phyloP scores from a whole-genome alignment of 768 basidiomycete species.

The Rhodocollybia butyracea region DNA sequence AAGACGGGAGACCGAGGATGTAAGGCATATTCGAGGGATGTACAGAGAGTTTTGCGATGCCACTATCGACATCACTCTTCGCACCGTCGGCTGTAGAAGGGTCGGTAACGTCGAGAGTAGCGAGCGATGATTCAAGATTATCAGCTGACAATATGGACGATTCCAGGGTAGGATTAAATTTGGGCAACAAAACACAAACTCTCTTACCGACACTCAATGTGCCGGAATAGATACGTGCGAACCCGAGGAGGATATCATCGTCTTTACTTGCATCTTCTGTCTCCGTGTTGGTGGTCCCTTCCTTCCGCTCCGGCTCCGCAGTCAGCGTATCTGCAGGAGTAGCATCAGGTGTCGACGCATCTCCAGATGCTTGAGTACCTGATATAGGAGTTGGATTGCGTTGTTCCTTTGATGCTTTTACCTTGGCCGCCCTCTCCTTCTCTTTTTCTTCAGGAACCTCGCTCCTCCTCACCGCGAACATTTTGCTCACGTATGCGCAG shows the following conservation, averaged over 20 bases:
- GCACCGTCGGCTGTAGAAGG: too few species aligned
- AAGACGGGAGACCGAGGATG: neutral
- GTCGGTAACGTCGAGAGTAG: too few species aligned
- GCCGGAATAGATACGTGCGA: conserved; percentile 92
- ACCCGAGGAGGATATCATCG: conserved; percentile 80
- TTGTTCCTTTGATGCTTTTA: conserved; percentile 57
- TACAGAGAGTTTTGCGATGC: neutral
- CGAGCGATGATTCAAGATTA: too few species aligned
- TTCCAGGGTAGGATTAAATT: conserved; percentile 65
- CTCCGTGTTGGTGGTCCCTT: conserved; percentile 19
- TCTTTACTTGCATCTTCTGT: conserved; percentile 26
- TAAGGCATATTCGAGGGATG: neutral
- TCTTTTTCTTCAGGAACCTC: conserved; percentile 88
- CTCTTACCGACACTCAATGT: conserved; percentile 61
- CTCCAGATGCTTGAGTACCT: neutral
- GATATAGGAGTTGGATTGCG: conserved; percentile 14
- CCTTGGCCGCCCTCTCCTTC: conserved; percentile 73
- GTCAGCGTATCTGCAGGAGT: conserved; percentile 5
- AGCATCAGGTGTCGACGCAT: too few species aligned
- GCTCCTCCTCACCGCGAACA: conserved; percentile 85
- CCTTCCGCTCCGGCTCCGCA: conserved; percentile 9
- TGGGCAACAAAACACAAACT: conserved; percentile 80
- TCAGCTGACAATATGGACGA: conserved; percentile 67
- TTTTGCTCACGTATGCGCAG: conserved; percentile 93
- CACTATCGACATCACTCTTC: too few species aligned